These are phyloP conservation scores for Neonectria sp. DNA, from an alignment of 2,329 filamentous ascomycete species.

Conservation along the genomic window DNA sequence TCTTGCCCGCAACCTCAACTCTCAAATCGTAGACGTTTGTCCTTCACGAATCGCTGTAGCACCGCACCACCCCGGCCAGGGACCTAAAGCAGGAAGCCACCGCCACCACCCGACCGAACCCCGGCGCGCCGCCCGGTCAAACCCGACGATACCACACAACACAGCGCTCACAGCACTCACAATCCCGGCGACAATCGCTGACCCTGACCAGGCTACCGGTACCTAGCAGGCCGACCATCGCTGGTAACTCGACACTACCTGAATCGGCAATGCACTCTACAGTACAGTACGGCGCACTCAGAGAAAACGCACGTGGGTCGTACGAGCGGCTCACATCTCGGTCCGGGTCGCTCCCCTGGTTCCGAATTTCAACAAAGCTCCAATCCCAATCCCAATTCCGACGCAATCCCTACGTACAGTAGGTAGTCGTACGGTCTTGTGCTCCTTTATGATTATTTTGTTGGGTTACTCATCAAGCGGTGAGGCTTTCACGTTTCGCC, in stretches of 20 bases:
- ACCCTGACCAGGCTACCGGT: conserved; percentile 24
- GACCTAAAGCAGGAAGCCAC: conserved; percentile 4
- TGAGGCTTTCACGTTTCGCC: conserved; percentile 3
- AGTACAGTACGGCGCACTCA: background rate
- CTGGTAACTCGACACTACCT: conserved; percentile 13
- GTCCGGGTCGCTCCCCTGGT: conserved; percentile 29
- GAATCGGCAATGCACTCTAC: background rate
- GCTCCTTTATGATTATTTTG: background rate
- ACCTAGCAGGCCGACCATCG: conserved; percentile 16
- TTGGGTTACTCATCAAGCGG: conserved; percentile 18
- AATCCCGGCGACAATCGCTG: conserved; percentile 10
- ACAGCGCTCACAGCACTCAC: background rate
- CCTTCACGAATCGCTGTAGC: background rate
- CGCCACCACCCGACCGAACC: conserved; percentile 8
- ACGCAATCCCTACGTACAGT: conserved; percentile 2
- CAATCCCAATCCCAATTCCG: conserved; percentile 3
- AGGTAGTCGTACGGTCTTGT: background rate
- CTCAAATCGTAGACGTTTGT: background rate
- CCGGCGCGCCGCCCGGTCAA: conserved; percentile 20
- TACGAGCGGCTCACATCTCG: conserved; percentile 34
- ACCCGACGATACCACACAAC: conserved; percentile 17
- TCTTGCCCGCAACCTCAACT: background rate
- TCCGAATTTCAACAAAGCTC: background rate
- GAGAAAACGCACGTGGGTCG: conserved; percentile 28
- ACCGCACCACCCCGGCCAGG: background rate